Base-by-base conservation (phyloP, 257 asterid species). In the Solanum peruvianum region DNA sequence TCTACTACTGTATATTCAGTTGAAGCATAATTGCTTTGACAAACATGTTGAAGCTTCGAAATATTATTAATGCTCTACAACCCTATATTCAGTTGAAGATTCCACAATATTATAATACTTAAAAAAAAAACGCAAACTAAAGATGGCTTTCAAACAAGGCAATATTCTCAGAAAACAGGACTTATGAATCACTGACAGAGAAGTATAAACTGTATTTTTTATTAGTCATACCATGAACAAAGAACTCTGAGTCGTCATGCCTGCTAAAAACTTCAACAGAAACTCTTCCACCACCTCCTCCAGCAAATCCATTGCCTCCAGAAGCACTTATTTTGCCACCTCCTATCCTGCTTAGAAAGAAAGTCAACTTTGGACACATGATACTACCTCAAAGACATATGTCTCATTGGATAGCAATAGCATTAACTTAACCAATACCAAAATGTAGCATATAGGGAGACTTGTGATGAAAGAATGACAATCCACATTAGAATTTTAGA, bases 261-360 rank as follows among this genome's bases (percentile, higher is more conserved):
- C 98, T 90, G 92, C 99, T 94, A 82, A 91, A 91, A 84, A 90
- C 94, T 85, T 93, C 78, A 81, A 94, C 92, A 29, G 98, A 93
- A 82, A 96, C 92, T 93, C 99, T 94, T 93, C 99, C 99, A 87
- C 99, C 99, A 84, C 98, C 99, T 83, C 99, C 99, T 80, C 99
- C 99, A 85, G 93, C 96, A 95, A 96, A 96, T 87, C 99, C 99
- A 85, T 92, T 78, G 89, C 99, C 99, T 58, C 99, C 99, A 84
- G 89, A 93, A 88, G 99, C 99, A 94, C 96, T 89, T 86, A 94
- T 88, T 88, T 85, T 89, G 86, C 97, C 96, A 86, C 93, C 93
- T 91, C 99, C 99, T 56, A 88, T 92, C 98, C 99, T 96, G 99
- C 91, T 85, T 87, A 62, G 88, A 88, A 92, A 58, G 72, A 85